Conservation (phyloP, 257 asterid genomes). For the Lycium barbarum region DNA sequence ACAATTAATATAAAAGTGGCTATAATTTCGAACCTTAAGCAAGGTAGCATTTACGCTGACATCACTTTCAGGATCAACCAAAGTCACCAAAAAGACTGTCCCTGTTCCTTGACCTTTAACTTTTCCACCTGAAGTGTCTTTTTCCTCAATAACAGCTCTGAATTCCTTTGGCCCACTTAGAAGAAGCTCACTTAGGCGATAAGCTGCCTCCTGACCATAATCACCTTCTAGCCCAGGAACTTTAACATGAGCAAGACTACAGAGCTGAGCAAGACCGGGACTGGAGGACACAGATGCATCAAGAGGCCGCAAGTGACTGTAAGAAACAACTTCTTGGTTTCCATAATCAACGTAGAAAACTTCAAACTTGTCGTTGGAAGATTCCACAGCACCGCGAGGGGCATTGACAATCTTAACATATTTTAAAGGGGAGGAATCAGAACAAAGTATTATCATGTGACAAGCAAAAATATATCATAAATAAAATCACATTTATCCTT, state of each 20-base stretch:
- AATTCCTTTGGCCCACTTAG: constrained; percentile 70
- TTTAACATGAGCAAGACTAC: constrained; percentile 79
- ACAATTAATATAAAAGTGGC: not conserved
- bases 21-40: constrained; percentile 67
- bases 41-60: constrained; percentile 73
- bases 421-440: constrained; percentile 27
- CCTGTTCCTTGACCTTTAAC: constrained; percentile 99
- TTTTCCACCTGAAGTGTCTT: constrained; percentile 83
- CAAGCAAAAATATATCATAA: not conserved
- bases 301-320: constrained; percentile 76
- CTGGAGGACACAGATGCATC: constrained; percentile 73
- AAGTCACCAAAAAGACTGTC: constrained; percentile 67
- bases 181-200: constrained; percentile 67
- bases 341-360: constrained; percentile 94
- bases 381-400: constrained; percentile 77
- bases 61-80: constrained; percentile 73
- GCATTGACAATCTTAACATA: constrained; percentile 70
- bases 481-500: not conserved
- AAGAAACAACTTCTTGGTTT: constrained; percentile 83
- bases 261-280: constrained; percentile 95
- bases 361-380: constrained; percentile 80
- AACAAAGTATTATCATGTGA: not conserved
- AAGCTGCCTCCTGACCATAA: constrained; percentile 91
- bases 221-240: constrained; percentile 82
- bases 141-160: constrained; percentile 77